Base-by-base conservation (phyloP, 1,139 yeast species). In the Meyerozyma elateridarum region DNA sequence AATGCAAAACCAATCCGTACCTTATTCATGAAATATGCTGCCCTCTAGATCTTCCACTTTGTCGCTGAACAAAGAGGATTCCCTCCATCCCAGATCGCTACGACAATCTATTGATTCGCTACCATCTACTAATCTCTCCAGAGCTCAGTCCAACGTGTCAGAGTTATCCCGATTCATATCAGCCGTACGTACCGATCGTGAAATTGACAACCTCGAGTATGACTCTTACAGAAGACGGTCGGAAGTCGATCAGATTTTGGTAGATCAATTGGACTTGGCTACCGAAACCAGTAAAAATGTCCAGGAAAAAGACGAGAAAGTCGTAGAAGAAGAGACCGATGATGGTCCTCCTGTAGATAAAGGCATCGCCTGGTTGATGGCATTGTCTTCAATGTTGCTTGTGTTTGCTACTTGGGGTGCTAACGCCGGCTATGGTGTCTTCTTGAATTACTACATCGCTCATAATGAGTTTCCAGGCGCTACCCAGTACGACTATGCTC, bases 341-440 rank as follows among this genome's bases (percentile, higher is more conserved):
- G 54, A 47, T 8, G 65, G 60, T 28, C 58, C 63, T 24, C 82
- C 81, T 2, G 78, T 81, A 2, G 91, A 82, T 54, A 75, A 76
- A 16, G 85, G 85, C 1, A 72, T 72, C 40, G 87, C 85, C 1
- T 83, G 91, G 88, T 72, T 79, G 6, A 69, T 79, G 34, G 76
- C 79, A 0, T 34, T 70, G 2, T 72, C 82, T 42, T 73, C 73
- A 1, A 62, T 74, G 51, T 46, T 70, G 29, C 51, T 63, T 16
- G 51, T 57, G 18, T 63, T 78, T 29, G 69, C 76, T 19, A 73
- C 88, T 1, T 84, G 94, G 94, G 94, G 94, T 15, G 64, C 79
- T 29, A 80, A 79, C 46, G 73, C 85, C 4, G 72, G 76, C 0
- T 84, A 70, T 47, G 89, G 91, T 30, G 81, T 84, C 4, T 81